Conservation (phyloP, 331 rosid species). For the Malus hybrid region DNA sequence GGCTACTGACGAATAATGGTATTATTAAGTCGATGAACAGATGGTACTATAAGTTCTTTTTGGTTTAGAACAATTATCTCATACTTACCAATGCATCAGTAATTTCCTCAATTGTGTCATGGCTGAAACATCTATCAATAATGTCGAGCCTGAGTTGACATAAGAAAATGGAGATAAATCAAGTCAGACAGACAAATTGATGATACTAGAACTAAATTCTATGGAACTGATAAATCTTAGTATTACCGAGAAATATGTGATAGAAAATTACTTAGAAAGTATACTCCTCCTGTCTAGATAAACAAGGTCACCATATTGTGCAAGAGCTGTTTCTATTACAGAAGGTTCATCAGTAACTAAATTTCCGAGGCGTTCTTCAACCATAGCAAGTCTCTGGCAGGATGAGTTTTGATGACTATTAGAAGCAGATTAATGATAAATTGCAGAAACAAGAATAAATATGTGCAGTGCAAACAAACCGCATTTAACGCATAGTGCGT, state of each 20-base stretch:
- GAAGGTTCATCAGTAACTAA: conserved; percentile 74
- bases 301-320: conserved; percentile 84
- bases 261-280: conserved; percentile 61
- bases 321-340: conserved; percentile 72
- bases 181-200: background rate
- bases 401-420: conserved; percentile 19
- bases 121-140: conserved; percentile 73
- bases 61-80: background rate
- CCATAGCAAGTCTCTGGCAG: conserved; percentile 61
- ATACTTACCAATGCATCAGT: conserved; percentile 81
- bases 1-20: background rate
- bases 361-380: conserved; percentile 89
- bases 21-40: background rate
- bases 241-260: conserved; percentile 3
- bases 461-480: conserved; percentile 37
- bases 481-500: conserved; percentile 73
- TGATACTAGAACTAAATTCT: background rate
- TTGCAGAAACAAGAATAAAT: background rate
- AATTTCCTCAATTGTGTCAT: conserved; percentile 81
- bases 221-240: background rate
- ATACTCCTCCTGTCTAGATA: conserved; percentile 65
- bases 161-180: conserved; percentile 10
- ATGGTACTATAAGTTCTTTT: background rate
- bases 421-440: conserved; percentile 8
- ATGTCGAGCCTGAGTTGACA: conserved; percentile 51